Evolutionary conservation across 2,329 filamentous ascomycete species (phyloP).

Genomic region (Coniosporium tulheliwenetii): DNA sequence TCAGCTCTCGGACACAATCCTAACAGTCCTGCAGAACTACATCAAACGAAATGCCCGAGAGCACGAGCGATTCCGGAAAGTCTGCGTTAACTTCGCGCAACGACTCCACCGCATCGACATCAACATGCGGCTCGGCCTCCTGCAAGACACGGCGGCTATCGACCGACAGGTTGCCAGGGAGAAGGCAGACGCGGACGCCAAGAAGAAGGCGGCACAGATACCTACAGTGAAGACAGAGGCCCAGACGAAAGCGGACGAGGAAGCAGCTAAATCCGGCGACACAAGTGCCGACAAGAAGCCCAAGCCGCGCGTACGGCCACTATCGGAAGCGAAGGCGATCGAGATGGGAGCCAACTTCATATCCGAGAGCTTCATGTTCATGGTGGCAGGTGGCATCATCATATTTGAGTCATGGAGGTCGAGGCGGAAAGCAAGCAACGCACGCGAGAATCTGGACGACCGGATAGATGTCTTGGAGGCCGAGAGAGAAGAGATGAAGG

Average conservation of each 20-base stretch:
- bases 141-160: slow-evolving; percentile 44
- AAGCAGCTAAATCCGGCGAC: slow-evolving; percentile 29
- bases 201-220: slow-evolving; percentile 30
- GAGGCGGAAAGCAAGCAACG: slow-evolving; percentile 42
- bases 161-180: slow-evolving; percentile 36
- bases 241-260: slow-evolving; percentile 40
- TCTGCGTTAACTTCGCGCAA: slow-evolving; percentile 49
- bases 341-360: slow-evolving; percentile 56
- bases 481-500: slow-evolving; percentile 14
- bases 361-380: slow-evolving; percentile 50
- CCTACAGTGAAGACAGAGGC: slow-evolving; percentile 49
- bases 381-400: slow-evolving; percentile 46
- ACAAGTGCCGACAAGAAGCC: slow-evolving; percentile 27
- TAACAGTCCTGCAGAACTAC: slow-evolving; percentile 33
- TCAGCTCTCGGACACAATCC: background rate
- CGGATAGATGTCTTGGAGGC: slow-evolving; percentile 42
- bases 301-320: slow-evolving; percentile 42
- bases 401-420: slow-evolving; percentile 47
- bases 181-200: slow-evolving; percentile 38
- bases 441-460: slow-evolving; percentile 45
- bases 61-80: slow-evolving; percentile 47
- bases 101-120: slow-evolving; percentile 50
- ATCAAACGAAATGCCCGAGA: slow-evolving; percentile 55
- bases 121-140: slow-evolving; percentile 48
- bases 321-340: slow-evolving; percentile 52